Base-by-base conservation (phyloP, 1,284 basidiomycete genomes). In the Heterobasidion parviporum region DNA sequence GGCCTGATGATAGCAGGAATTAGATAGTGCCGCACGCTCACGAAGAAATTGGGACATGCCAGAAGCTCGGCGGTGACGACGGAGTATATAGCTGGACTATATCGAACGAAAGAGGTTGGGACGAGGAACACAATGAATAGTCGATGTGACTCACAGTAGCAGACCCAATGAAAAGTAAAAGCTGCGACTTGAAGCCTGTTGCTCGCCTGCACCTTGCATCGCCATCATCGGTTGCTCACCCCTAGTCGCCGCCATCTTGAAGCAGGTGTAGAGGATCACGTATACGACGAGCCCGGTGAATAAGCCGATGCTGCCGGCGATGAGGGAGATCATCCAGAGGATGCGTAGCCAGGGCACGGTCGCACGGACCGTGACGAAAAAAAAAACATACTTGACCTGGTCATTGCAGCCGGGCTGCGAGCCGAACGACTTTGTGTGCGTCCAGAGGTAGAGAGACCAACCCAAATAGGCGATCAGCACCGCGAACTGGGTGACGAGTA, bases 401-500 rank as follows among this genome's bases (percentile, higher is more conserved):
- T 56, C 26, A 43, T 60, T 60, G 48, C 53, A 57, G 2, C 20
- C 38, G n/a, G 18, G 8, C 2, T 53, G 12, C 1, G 14, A 2
- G 7, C 59, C 59, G 32, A 38, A 60, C 3, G 9, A 1, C 2
- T 36, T 41, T 2, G 50, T 47, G 34, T 47, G 10, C 3, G 16
- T 2, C 58, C 58, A 60, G 12, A 60, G 0, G 38, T 60, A 60
- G 32, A 60, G 33, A 9, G 50, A 50, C 59, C 59, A 60, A 2
- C 8, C 53, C 10, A 52, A 41, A 50, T 54, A 54, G n/a, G 50
- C 44, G 16, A 55, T 8, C 16, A 50, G 41, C 0, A 44, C 41
- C 4, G 33, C 36, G 7, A 50, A 47, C 7, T 57, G 55, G 0
- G 50, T 1, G 9, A 52, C 10, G 32, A 56, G 14, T 9, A 48